These are phyloP conservation scores for Gossypium davidsonii DNA, from an alignment of 441 rosid species.

Conservation along the genomic window DNA sequence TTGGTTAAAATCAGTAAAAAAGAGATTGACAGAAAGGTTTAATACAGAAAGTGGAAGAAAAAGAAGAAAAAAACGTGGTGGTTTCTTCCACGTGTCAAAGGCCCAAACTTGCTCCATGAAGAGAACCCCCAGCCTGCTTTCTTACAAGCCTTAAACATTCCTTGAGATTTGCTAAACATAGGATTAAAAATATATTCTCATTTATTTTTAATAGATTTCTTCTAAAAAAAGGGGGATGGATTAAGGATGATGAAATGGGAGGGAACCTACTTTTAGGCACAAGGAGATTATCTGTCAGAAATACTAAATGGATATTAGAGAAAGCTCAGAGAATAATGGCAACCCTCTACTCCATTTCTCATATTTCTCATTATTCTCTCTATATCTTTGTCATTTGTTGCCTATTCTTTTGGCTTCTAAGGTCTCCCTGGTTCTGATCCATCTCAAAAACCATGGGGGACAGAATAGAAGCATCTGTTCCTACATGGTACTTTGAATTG, in stretches of 20 bases:
- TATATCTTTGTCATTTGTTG: constrained; percentile 1
- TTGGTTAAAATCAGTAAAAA: neutral
- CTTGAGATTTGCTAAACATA: constrained; percentile 12
- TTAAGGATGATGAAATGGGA: constrained; percentile 14
- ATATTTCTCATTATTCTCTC: neutral
- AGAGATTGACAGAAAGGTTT: neutral
- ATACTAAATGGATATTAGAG: constrained; percentile 12
- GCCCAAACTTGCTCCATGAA: neutral
- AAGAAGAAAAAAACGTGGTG: neutral
- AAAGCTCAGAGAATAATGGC: constrained; percentile 24
- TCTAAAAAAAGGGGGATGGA: neutral
- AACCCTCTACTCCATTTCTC: constrained; percentile 23
- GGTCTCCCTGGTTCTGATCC: constrained; percentile 20
- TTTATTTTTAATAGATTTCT: neutral
- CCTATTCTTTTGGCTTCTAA: constrained; percentile 11
- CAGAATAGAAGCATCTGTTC: constrained; percentile 18
- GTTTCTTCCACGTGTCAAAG: constrained; percentile 17
- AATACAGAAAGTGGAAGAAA: neutral
- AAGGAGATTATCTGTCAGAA: constrained; percentile 16
- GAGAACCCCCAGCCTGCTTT: constrained; percentile 1
- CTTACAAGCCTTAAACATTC: constrained; percentile 3
- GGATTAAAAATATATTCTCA: neutral
- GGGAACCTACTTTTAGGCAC: constrained; percentile 30
- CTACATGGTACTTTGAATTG: constrained; percentile 20
- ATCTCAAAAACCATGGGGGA: constrained; percentile 26